Base-by-base conservation (phyloP, 257 asterid genomes). In the Salvia splendens region DNA sequence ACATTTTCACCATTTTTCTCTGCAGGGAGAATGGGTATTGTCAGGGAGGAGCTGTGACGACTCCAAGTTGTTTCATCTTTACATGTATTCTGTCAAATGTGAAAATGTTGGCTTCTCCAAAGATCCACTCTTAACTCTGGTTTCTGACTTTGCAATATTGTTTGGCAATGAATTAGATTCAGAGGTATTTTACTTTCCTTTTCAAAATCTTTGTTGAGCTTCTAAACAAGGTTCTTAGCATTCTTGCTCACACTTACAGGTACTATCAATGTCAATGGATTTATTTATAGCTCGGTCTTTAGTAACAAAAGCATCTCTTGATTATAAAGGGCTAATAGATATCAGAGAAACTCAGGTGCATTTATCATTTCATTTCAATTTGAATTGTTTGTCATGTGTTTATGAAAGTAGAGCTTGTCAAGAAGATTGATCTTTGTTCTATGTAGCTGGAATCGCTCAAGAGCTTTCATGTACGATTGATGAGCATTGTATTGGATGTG, bases 401-500 rank as follows among this genome's bases (percentile, higher is more conserved):
- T 43, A 73, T 35, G 57, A 40, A 52, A 73, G 16, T 49, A 41
- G 28, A 55, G 38, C 64, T 67, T 79, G 55, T 62, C 6, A 5
- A 67, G 64, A 65, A 48, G 14, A 45, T 72, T 72, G 62, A 60
- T 61, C 40, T 57, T 76, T 73, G 51, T 71, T 64, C 53, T 65
- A 12, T 49, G 55, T 87, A 91, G 99, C 78, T 94, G 83, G 68
- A 83, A 56, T 74, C 78, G 71, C 92, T 94, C 10, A 88, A 94
- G 86, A 85, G 86, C 79, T 94, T 94, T 78, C 99, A 94, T 76
- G 99, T 94, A 24, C 85, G 99, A 75, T 75, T 94, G 69, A 94
- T 94, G 99, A 91, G 99, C 86, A 89, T 91, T 83, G 96, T 94
- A 42, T 82, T 94, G 87, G 99, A 94, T 69, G 99, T 94, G 82